Evolutionary conservation across 169 alveolate species (phyloP), one percentile per base, ranked within the genome.

Genomic region (Prorocentrum cordatum): DNA sequence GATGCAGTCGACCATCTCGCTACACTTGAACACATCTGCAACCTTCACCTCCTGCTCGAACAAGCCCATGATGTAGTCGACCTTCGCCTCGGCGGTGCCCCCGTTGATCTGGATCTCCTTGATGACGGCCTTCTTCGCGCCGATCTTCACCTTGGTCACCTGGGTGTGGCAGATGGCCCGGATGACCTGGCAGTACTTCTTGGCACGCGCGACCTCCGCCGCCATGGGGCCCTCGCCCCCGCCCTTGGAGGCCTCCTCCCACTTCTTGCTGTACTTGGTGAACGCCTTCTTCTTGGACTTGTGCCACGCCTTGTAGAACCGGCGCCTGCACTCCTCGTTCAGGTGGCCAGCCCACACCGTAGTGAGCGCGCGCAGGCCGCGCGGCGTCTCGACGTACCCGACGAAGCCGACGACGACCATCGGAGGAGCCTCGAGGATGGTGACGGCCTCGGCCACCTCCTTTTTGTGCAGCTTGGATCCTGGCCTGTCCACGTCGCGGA

Each of bases 91-190:
- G 20, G 75, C 54, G 67, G 97, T 86, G 64, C 99, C 99, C 47
- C 99, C 99, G 93, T 99, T 99, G 87, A 99, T 97, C 94, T 99
- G 99, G 93, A 99, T 95, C 95, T 99, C 99, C 95, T 97, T 94
- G 92, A 99, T 95, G 94, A 98, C 99, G 38, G 99, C 99, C 96
- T 99, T 99, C 94, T 96, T 96, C 95, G 95, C 94, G 79, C 98
- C 96, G 84, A 97, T 94, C 85, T 98, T 96, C 36, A 98, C 95
- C 94, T 96, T 95, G 91, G 96, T 95, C 83, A 98, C 97, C 96
- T 99, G 99, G 73, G 99, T 98, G 96, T 98, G 99, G 92, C 98
- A 97, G 92, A 99, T 94, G 45, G 99, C 99, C 92, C 99, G 97
- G 86, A 99, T 96, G 58, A 82, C 91, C 12, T 97, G 92, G 95